Conservation (phyloP, 768 basidiomycete genomes). For the Mycena rosella region DNA sequence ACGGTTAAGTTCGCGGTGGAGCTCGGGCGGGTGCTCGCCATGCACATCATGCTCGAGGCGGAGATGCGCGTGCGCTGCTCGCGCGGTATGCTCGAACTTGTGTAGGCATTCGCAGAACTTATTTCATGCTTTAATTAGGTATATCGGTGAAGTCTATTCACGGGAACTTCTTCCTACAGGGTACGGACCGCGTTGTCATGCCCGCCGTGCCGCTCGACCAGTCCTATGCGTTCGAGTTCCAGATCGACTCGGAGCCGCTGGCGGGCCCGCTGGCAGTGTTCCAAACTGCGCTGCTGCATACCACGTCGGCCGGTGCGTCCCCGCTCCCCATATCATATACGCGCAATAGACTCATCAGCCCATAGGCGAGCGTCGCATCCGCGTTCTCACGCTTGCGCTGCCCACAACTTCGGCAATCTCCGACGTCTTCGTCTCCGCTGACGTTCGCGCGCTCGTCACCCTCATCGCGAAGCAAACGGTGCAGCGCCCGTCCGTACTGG, state of each 20-base stretch:
- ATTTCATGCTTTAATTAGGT: slow-evolving; percentile 10
- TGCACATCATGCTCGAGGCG: slow-evolving; percentile 73
- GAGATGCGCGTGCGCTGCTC: slow-evolving; percentile 79
- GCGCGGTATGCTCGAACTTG: slow-evolving; percentile 49
- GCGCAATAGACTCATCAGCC: neutral
- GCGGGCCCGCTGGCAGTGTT: slow-evolving; percentile 62
- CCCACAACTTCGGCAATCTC: slow-evolving; percentile 70
- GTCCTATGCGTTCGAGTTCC: slow-evolving; percentile 68
- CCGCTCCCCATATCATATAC: neutral
- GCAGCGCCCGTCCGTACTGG: slow-evolving; percentile 64
- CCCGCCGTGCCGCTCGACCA: slow-evolving; percentile 69
- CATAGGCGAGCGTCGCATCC: slow-evolving; percentile 67
- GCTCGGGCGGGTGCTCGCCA: slow-evolving; percentile 70
- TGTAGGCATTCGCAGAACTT: neutral
- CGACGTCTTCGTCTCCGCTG: slow-evolving; percentile 69
- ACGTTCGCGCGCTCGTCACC: slow-evolving; percentile 67
- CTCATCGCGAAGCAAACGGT: slow-evolving; percentile 72
- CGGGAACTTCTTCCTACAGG: slow-evolving; percentile 73
- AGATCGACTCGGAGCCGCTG: slow-evolving; percentile 68
- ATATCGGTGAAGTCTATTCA: slow-evolving; percentile 66
- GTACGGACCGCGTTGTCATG: slow-evolving; percentile 67
- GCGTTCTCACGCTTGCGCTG: slow-evolving; percentile 70
- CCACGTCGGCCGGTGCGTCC: slow-evolving; percentile 51
- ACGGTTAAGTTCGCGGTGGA: slow-evolving; percentile 73
- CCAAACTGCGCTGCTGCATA: slow-evolving; percentile 69